Base-by-base conservation (phyloP, 2,329 filamentous ascomycete species). In the Fragosphaeria purpurea region DNA sequence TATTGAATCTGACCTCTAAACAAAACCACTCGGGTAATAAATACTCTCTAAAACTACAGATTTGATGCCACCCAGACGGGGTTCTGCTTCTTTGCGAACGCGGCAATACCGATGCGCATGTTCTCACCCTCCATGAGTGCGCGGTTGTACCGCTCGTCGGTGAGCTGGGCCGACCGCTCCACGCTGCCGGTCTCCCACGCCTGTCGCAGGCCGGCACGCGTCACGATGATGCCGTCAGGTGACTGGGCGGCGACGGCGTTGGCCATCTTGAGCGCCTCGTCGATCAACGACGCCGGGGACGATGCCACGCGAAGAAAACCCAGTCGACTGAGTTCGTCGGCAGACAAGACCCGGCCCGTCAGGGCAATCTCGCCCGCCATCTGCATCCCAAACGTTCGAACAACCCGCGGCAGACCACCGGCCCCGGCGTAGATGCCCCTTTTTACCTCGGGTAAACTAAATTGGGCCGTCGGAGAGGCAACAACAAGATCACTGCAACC, bases 221-320 rank as follows among this genome's bases (percentile, higher is more conserved):
- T 82, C 7, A 88, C 82, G 59, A 90, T 80, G 37, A 91, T 76
- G 40, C 83, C 75, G 65, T 91, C 87, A 2, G 86, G 86, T 58
- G 82, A 87, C 65, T 85, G 83, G 50, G 62, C 73, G 38, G 77
- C 78, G 59, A 90, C 77, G 59, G 72, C 68, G 44, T 63, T 65
- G 30, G 86, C 86, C 62, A 83, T 71, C 53, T 70, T 66, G 35
- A 89, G 58, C 32, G 85, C 83, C 30, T 53, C 51, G 1, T 44
- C 33, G 12, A 53, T 10, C 4, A 53, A 37, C 1, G 51, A 47
- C 56, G 72, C 76, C 8, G 68, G 67, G 6, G 82, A 70, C n/a
- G 82, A 74, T 32, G 67, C 60, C 1, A 63, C 66, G 9, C 62
- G 66, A 33, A 88, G 77, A 10, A 89, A 59, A 0, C 85, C 84